Percentiles rank a stretch among this genome's conserved stretches.
These are phyloP conservation scores for Sporormia fimetaria DNA, from an alignment of 495 filamentous ascomycete species.

Conservation along the genomic window DNA sequence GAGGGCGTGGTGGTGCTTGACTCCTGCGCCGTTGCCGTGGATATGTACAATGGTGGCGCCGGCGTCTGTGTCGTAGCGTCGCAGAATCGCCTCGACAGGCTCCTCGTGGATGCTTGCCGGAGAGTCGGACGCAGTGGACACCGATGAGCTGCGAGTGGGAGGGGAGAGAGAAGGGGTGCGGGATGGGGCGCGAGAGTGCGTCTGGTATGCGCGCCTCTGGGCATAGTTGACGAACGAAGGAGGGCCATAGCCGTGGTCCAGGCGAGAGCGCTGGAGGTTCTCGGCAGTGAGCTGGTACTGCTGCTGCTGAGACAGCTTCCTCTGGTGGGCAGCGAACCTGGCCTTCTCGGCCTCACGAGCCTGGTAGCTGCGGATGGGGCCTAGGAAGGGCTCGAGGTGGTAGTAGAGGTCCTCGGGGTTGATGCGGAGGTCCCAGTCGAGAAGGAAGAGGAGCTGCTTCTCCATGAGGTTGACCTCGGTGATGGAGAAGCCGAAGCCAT, in stretches of 20 bases:
- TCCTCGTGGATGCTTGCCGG: conserved; percentile 20
- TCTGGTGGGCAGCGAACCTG: conserved; percentile 36
- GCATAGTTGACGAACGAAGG: conserved; percentile 17
- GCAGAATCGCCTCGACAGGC: conserved; percentile 27
- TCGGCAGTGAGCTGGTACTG: conserved; percentile 21
- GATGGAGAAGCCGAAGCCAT: conserved; percentile 79
- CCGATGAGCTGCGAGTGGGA: conserved; percentile 32
- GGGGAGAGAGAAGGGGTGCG: conserved; percentile 36
- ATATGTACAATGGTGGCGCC: conserved; percentile 33
- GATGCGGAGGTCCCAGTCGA: conserved; percentile 88
- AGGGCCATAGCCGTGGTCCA: conserved; percentile 19
- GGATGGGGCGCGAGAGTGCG: conserved; percentile 25
- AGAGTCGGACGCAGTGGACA: conserved; percentile 27
- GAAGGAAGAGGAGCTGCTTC: conserved; percentile 84
- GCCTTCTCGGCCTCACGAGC: conserved; percentile 31
- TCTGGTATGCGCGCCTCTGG: conserved; percentile 18
- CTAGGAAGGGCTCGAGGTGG: conserved; percentile 80
- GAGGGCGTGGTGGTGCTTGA: conserved; percentile 17
- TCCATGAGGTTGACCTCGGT: conserved; percentile 98
- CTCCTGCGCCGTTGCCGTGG: conserved; percentile 9
- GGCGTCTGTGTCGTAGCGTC: conserved; percentile 32
- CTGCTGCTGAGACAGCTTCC: conserved; percentile 33
- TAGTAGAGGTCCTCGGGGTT: conserved; percentile 71
- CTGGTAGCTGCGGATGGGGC: conserved; percentile 54
- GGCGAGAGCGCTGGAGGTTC: conserved; percentile 27